Percentiles rank a stretch among this genome's conserved stretches.
phyloP scores from a whole-genome alignment of 139 green algal genomes.

The Auxenochlorella protothecoides region DNA sequence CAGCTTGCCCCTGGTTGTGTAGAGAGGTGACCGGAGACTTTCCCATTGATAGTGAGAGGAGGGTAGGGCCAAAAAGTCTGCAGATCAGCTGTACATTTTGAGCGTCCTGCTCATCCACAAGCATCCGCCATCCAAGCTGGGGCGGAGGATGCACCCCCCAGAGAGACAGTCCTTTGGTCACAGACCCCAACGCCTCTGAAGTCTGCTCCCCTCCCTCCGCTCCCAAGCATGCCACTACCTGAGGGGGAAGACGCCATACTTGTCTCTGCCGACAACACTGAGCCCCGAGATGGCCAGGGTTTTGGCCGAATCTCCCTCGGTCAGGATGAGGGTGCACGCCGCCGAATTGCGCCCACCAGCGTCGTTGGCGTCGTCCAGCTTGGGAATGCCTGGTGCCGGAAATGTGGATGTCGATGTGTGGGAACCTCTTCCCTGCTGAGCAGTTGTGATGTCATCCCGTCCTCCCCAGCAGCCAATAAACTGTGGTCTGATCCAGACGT shows the following conservation, averaged over 20 bases:
- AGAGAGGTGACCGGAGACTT: too few species aligned
- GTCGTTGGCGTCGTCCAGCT: conserved; percentile 97
- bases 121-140: too few species aligned
- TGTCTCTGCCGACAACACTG: conserved; percentile 86
- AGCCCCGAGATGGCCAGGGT: conserved; percentile 89
- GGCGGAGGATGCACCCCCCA: neutral
- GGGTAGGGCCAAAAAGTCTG: too few species aligned
- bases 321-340: conserved; percentile 98
- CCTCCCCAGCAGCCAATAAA: too few species aligned
- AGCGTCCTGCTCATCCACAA: too few species aligned
- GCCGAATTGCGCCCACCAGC: conserved; percentile 73
- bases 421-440: too few species aligned
- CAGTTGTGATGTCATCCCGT: too few species aligned
- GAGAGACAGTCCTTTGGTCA: neutral
- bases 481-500: too few species aligned
- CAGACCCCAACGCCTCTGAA: neutral
- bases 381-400: conserved; percentile 71
- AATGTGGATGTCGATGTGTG: neutral
- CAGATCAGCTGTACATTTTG: too few species aligned
- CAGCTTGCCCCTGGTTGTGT: conserved; percentile 79
- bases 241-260: conserved; percentile 96
- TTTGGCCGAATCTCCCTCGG: conserved; percentile 97
- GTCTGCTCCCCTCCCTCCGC: too few species aligned
- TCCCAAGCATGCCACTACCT: conserved; percentile 26
- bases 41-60: too few species aligned